These are phyloP conservation scores for Neurospora sublineolata DNA, from an alignment of 495 filamentous ascomycete species.

Conservation along the genomic window DNA sequence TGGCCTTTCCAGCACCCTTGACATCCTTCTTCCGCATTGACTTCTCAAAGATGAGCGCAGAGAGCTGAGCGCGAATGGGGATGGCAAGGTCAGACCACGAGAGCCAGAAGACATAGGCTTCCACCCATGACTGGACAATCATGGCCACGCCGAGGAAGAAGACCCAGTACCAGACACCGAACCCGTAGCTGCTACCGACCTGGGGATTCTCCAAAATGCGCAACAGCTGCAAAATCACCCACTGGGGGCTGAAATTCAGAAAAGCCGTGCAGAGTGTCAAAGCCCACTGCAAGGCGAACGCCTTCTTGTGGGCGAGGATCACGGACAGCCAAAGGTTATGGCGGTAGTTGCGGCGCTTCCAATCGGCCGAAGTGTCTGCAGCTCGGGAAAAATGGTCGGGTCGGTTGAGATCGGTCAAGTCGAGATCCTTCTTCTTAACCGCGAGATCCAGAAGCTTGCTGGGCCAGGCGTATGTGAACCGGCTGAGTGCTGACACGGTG, in stretches of 20 bases:
- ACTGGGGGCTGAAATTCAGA: conserved; percentile 57
- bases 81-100: conserved; percentile 51
- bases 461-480: conserved; percentile 58
- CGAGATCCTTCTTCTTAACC: conserved; percentile 42
- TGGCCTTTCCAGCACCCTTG: conserved; percentile 30
- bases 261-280: conserved; percentile 43
- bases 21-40: conserved; percentile 71
- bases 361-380: conserved; percentile 33
- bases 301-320: conserved; percentile 39
- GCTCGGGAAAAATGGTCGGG: conserved; percentile 40
- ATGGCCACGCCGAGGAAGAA: conserved; percentile 47
- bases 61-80: conserved; percentile 57
- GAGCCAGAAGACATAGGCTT: conserved; percentile 54
- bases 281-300: conserved; percentile 42
- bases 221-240: conserved; percentile 55
- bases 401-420: conserved; percentile 48
- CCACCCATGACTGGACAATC: conserved; percentile 44
- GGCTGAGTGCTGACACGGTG: conserved; percentile 46
- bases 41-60: conserved; percentile 65
- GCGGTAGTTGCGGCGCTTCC: conserved; percentile 38
- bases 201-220: conserved; percentile 47
- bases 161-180: conserved; percentile 57
- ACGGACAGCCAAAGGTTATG: conserved; percentile 53
- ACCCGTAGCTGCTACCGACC: conserved; percentile 26
- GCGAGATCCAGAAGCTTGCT: conserved; percentile 40